Evolutionary conservation across 2,329 filamentous ascomycete species (phyloP).

Genomic region (Achaetomium macrosporum): DNA sequence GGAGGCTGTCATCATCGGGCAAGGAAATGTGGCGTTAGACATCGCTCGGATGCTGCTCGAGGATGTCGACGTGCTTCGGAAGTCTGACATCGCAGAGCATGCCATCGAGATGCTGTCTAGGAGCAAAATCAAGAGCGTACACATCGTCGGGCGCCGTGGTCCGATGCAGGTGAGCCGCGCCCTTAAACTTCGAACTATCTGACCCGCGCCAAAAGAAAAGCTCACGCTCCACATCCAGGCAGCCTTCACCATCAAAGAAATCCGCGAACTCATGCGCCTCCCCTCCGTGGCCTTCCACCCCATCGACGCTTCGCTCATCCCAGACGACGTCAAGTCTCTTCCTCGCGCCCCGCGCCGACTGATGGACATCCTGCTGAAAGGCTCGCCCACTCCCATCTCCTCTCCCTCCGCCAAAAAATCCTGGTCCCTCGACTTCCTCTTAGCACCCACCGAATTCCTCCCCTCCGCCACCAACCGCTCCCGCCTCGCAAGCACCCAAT

Average conservation of each 20-base stretch:
- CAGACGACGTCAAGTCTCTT: constrained; percentile 60
- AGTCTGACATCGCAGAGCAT: constrained; percentile 84
- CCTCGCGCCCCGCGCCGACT: constrained; percentile 71
- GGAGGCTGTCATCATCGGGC: constrained; percentile 81
- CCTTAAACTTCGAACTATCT: neutral
- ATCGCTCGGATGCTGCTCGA: constrained; percentile 83
- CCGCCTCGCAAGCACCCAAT: constrained; percentile 59
- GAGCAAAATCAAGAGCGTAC: constrained; percentile 72
- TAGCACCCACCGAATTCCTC: constrained; percentile 68
- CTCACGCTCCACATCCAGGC: constrained; percentile 40
- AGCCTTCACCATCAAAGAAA: constrained; percentile 91
- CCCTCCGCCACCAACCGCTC: constrained; percentile 40
- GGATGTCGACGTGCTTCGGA: constrained; percentile 63
- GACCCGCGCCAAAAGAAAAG: neutral
- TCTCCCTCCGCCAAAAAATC: constrained; percentile 48
- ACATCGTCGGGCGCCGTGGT: constrained; percentile 82
- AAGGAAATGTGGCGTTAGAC: constrained; percentile 94
- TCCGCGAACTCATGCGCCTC: constrained; percentile 79
- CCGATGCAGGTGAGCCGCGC: constrained; percentile 66
- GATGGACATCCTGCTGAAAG: constrained; percentile 75
- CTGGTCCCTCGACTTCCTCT: constrained; percentile 82
- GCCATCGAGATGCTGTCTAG: constrained; percentile 67
- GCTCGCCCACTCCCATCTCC: constrained; percentile 45
- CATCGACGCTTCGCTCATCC: constrained; percentile 60
- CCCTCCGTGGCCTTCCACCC: constrained; percentile 65